Conservation (phyloP, 228 moss, liverwort and hornwort species). For the Sphagnum magellanicum region DNA sequence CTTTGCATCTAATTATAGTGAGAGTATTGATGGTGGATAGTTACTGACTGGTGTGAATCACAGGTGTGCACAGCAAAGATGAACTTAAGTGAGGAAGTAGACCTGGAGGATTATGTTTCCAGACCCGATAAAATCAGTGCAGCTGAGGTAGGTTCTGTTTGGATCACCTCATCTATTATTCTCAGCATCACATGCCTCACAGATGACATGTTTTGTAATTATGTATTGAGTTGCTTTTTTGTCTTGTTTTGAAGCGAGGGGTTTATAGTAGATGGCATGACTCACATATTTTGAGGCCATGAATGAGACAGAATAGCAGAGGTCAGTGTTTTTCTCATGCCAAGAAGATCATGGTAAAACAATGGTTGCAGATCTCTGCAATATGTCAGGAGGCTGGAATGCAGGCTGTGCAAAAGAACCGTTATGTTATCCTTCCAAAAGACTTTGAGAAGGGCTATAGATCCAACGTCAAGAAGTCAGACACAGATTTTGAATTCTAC, state of each 20-base stretch:
- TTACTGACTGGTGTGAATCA: not conserved
- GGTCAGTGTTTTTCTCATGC: too few relatives aligned
- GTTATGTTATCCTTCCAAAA: conserved; percentile 85
- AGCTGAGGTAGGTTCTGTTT: conserved; percentile 57
- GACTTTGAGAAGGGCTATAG: conserved; percentile 94
- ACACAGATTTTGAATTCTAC: conserved; percentile 91
- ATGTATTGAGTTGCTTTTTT: too few relatives aligned
- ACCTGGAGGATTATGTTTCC: conserved; percentile 88
- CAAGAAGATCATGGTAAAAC: not conserved
- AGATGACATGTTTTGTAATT: too few relatives aligned
- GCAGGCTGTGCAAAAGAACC: conserved; percentile 91
- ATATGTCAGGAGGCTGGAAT: conserved; percentile 95
- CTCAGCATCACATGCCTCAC: too few relatives aligned
- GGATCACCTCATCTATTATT: too few relatives aligned
- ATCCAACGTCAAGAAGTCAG: conserved; percentile 93
- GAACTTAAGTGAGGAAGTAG: conserved; percentile 95
- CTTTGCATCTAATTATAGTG: too few relatives aligned
- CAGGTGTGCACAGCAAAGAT: conserved; percentile 96
- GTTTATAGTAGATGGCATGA: too few relatives aligned
- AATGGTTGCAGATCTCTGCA: conserved; percentile 65
- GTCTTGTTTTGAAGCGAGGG: too few relatives aligned
- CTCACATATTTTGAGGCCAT: too few relatives aligned
- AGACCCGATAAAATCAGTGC: conserved; percentile 94
- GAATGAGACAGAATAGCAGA: too few relatives aligned
- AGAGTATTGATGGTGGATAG: not conserved